A percentile compares a stretch with the other conserved stretches of the same genome.
Conservation (phyloP, 2,329 filamentous ascomycete genomes). For the Chrysoporthe cubensis region DNA sequence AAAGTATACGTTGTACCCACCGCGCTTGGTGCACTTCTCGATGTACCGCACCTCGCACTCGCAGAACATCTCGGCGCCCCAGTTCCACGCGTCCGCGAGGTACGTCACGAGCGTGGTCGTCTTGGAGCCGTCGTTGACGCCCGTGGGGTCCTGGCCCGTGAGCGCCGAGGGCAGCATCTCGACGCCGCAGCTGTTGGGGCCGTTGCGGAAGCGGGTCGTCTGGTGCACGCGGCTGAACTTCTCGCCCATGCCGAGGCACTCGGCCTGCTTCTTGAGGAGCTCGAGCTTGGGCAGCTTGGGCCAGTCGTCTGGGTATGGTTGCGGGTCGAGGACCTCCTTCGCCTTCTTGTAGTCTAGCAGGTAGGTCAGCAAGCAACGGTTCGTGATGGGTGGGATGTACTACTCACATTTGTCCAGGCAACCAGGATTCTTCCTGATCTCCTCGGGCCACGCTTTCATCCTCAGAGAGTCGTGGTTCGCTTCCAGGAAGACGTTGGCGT, state of each 20-base stretch:
- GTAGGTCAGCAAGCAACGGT: background rate
- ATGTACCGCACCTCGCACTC: conserved; percentile 69
- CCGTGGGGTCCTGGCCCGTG: conserved; percentile 66
- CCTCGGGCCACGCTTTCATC: conserved; percentile 61
- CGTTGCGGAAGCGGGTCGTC: conserved; percentile 65
- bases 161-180: conserved; percentile 63
- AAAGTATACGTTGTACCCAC: conserved; percentile 67
- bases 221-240: conserved; percentile 62
- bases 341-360: conserved; percentile 60
- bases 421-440: conserved; percentile 51
- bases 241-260: conserved; percentile 51
- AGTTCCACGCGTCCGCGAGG: conserved; percentile 71
- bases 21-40: conserved; percentile 50
- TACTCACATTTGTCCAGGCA: conserved; percentile 54
- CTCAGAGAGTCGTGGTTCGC: conserved; percentile 58
- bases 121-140: conserved; percentile 70
- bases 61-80: conserved; percentile 74
- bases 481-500: conserved; percentile 69
- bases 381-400: background rate
- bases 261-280: conserved; percentile 61
- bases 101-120: conserved; percentile 70
- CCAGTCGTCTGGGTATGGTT: conserved; percentile 60
- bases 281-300: conserved; percentile 61
- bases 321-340: conserved; percentile 60
- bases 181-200: conserved; percentile 66